Evolutionary conservation across 2,329 filamentous ascomycete genomes (phyloP).

Genomic region (Acrocalymma vagum): DNA sequence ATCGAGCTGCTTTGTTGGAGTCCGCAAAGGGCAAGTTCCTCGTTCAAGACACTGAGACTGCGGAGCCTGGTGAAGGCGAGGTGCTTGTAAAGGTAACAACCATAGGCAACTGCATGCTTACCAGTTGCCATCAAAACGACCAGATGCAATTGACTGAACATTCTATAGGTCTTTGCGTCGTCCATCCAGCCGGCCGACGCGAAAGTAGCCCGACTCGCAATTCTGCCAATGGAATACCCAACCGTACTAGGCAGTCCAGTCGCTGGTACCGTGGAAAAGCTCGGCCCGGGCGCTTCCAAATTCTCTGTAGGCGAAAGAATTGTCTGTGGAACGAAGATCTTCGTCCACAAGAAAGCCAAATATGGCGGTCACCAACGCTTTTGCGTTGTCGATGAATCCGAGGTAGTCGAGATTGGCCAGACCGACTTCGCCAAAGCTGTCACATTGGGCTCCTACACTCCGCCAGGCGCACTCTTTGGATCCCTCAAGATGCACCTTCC

Average conservation of each 20-base stretch:
- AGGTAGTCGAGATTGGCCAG: slow-evolving; percentile 29
- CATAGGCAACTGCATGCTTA: too few species aligned
- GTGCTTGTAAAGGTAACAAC: slow-evolving; percentile 28
- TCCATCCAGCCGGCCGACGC: slow-evolving; percentile 38
- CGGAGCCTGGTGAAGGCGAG: slow-evolving; percentile 22
- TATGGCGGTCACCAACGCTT: slow-evolving; percentile 29
- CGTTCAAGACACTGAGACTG: slow-evolving; percentile 24
- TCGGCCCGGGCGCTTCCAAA: slow-evolving; percentile 38
- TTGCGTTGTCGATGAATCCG: slow-evolving; percentile 22
- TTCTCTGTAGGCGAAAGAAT: slow-evolving; percentile 46
- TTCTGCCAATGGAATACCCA: slow-evolving; percentile 32
- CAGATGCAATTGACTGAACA: background rate
- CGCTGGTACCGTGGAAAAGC: slow-evolving; percentile 39
- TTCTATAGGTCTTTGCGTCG: slow-evolving; percentile 22
- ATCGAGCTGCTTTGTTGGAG: slow-evolving; percentile 27
- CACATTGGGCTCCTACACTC: slow-evolving; percentile 32
- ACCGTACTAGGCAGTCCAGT: slow-evolving; percentile 37
- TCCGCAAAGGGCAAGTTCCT: slow-evolving; percentile 17
- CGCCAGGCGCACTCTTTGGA: slow-evolving; percentile 29
- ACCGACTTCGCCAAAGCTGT: slow-evolving; percentile 27
- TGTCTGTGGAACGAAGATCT: slow-evolving; percentile 26
- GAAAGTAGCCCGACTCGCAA: slow-evolving; percentile 26
- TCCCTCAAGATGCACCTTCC: slow-evolving; percentile 22
- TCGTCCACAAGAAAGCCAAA: slow-evolving; percentile 25
- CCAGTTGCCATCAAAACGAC: too few species aligned